Base-by-base conservation (phyloP, 306 rosid species). In the Datisca glomerata region DNA sequence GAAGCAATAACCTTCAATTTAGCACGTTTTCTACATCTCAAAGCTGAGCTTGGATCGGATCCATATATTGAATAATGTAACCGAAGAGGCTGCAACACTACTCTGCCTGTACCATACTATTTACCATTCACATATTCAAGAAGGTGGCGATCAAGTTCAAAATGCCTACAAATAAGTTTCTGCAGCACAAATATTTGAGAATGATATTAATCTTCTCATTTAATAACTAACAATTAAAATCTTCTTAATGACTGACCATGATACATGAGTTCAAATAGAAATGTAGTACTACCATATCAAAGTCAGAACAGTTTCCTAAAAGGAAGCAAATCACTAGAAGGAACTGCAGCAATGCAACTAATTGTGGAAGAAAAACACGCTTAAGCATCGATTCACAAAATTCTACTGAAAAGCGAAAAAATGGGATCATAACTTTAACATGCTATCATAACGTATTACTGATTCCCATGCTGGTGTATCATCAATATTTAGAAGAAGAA, bases 91-190 rank as follows among this genome's bases (percentile, higher is more conserved):
- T n/a, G n/a, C n/a, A n/a, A n/a, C n/a, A n/a, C n/a, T n/a, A n/a
- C n/a, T n/a, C n/a, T n/a, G n/a, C n/a, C n/a, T n/a, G n/a, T n/a
- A n/a, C n/a, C n/a, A n/a, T n/a, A n/a, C n/a, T 76, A 89, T 65
- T 77, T 80, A 31, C 86, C 70, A 51, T 63, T 80, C 19, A 77
- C 28, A 19, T 89, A 83, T 45, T 79, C 91, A 7, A 83, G 93
- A 55, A 89, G 93, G 66, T 54, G 79, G 51, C 74, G 65, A 64
- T 89, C 93, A 32, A 83, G 97, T 65, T 83, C 93, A 45, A 83
- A 89, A 62, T 80, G 66, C 28, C 68, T 53, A 20, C 75, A 68
- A 49, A 89, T 74, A 58, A 76, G 53, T 48, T 72, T 74, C 95
- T 89, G 97, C 79, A 72, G 24, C 18, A 54, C 43, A 51, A 60